Evolutionary conservation across 2,329 filamentous ascomycete species (phyloP).

Genomic region (Sporothrix mexicana): DNA sequence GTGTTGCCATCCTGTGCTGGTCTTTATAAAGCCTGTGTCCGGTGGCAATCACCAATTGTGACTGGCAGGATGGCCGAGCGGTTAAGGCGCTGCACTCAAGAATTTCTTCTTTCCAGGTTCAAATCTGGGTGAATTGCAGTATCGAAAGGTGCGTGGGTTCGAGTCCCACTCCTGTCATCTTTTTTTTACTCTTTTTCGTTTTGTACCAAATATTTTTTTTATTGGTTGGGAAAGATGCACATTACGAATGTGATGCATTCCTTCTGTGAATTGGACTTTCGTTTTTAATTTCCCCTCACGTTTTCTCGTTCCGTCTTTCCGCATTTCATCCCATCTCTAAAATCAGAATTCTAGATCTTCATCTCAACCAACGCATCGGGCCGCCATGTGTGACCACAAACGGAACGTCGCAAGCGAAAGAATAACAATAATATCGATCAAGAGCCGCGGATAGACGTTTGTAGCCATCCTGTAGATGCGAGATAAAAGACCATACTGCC

Average conservation of each 20-base stretch:
- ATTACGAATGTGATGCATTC: neutral
- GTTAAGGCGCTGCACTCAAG: slow-evolving; percentile 37
- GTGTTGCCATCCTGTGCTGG: neutral
- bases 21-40: neutral
- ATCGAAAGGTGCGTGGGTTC: slow-evolving; percentile 38
- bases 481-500: too few species aligned
- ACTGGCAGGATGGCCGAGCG: slow-evolving; percentile 36
- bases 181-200: slow-evolving; percentile 4
- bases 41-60: neutral
- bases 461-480: too few species aligned
- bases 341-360: neutral
- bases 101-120: slow-evolving; percentile 32
- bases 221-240: neutral
- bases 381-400: slow-evolving; percentile 1
- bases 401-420: neutral
- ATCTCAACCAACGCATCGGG: neutral
- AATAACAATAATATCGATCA: too few species aligned
- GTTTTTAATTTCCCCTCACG: too few species aligned
- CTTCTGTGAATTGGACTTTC: neutral
- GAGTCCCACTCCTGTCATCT: slow-evolving; percentile 36
- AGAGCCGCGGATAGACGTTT: too few species aligned
- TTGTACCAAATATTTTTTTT: slow-evolving; percentile 24
- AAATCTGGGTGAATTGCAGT: slow-evolving; percentile 35
- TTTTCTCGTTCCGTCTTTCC: neutral
- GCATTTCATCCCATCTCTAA: slow-evolving; percentile 5